Conservation (phyloP, 139 green algal species). For the Coccomyxa sp. region DNA sequence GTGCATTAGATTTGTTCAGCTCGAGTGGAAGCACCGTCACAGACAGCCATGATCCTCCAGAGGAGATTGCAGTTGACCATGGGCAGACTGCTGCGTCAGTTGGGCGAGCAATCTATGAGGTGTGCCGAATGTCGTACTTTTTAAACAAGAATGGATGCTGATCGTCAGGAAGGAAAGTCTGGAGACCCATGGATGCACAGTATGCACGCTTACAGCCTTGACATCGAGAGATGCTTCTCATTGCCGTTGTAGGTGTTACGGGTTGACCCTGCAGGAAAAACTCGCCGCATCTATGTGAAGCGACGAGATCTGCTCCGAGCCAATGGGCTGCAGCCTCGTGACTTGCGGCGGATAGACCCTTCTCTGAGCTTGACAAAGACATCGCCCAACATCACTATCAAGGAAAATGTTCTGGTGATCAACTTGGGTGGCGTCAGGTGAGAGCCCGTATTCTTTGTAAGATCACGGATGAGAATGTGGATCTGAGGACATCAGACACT, state of each 20-base stretch:
- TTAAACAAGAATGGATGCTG: too few relatives aligned
- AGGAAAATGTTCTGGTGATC: slow-evolving; percentile 84
- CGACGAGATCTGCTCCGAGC: slow-evolving; percentile 79
- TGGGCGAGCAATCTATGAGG: slow-evolving; percentile 28
- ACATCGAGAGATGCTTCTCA: too few relatives aligned
- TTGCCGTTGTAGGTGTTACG: slow-evolving; percentile 53
- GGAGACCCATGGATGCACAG: too few relatives aligned
- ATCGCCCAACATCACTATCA: slow-evolving; percentile 74
- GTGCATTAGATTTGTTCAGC: slow-evolving; percentile 26
- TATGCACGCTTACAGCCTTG: too few relatives aligned
- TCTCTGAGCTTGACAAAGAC: slow-evolving; percentile 73
- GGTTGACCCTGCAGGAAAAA: slow-evolving; percentile 53
- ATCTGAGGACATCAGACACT: too few relatives aligned
- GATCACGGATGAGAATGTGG: neutral
- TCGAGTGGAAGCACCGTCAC: neutral
- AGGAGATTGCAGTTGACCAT: slow-evolving; percentile 22
- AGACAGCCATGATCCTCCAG: neutral
- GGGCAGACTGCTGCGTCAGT: slow-evolving; percentile 12
- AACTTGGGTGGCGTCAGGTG: slow-evolving; percentile 81
- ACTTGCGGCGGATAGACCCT: slow-evolving; percentile 89
- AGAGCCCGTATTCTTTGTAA: neutral
- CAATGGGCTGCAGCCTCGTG: slow-evolving; percentile 80
- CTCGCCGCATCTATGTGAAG: slow-evolving; percentile 64
- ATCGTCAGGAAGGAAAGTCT: too few relatives aligned
- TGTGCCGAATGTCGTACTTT: neutral